A percentile compares a stretch with the other conserved stretches of the same genome.
phyloP scores from a whole-genome alignment of 1,284 basidiomycete species.

The Sanghuangporus baumii region DNA sequence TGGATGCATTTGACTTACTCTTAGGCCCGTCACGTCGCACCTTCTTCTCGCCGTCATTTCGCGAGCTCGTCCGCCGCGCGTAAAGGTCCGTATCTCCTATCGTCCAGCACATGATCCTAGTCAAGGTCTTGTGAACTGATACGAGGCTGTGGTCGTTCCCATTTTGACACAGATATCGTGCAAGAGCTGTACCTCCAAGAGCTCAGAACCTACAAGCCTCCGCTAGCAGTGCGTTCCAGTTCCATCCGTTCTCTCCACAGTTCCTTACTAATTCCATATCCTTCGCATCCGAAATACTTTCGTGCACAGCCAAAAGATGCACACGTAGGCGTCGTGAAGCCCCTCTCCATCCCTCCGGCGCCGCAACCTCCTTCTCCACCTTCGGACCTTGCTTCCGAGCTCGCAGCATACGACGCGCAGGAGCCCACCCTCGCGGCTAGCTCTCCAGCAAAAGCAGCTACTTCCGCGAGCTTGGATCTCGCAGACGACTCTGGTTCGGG shows the following conservation, averaged over 20 bases:
- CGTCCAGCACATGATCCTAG: neutral
- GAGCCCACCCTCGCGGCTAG: slow-evolving; percentile 57
- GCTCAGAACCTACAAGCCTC: slow-evolving; percentile 84
- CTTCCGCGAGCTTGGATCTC: slow-evolving; percentile 25
- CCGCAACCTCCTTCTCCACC: slow-evolving; percentile 72
- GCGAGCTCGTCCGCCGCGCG: slow-evolving; percentile 59
- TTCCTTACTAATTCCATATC: slow-evolving; percentile 1
- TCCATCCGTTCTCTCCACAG: slow-evolving; percentile 12
- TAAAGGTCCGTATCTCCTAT: slow-evolving; percentile 49
- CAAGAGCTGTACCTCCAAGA: slow-evolving; percentile 91
- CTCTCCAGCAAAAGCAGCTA: slow-evolving; percentile 15
- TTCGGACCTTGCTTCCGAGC: slow-evolving; percentile 74
- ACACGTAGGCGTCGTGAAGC: slow-evolving; percentile 75
- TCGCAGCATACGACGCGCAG: slow-evolving; percentile 72
- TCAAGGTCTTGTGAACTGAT: neutral
- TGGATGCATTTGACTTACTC: neutral
- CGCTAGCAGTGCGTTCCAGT: slow-evolving; percentile 41
- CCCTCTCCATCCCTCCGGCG: slow-evolving; percentile 60
- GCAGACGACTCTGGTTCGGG: slow-evolving; percentile 37
- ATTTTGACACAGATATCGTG: slow-evolving; percentile 63
- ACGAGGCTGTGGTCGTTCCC: neutral
- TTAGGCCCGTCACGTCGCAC: neutral
- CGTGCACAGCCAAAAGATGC: slow-evolving; percentile 69
- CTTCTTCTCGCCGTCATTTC: slow-evolving; percentile 39
- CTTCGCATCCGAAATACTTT: neutral